phyloP scores from a whole-genome alignment of 805 yeast species.

The Nakazawaea holstii region DNA sequence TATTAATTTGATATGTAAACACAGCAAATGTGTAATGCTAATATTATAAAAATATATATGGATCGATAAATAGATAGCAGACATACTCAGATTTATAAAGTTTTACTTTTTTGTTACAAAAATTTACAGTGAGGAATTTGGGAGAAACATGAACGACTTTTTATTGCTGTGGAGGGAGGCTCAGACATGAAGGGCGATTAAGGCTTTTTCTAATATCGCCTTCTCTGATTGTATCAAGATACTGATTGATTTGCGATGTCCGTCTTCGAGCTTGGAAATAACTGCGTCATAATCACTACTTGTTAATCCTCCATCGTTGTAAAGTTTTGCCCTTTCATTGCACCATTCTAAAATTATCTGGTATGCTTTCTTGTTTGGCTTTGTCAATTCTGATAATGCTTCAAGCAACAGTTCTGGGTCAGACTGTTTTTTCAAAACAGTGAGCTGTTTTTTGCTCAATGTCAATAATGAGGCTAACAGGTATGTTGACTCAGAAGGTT shows the following conservation, averaged over 20 bases:
- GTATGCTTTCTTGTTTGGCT: constrained; percentile 12
- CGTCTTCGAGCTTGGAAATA: constrained; percentile 3
- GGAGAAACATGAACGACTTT: not conserved
- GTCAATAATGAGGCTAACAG: constrained; percentile 34
- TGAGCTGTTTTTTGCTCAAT: constrained; percentile 21
- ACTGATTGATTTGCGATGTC: constrained; percentile 1
- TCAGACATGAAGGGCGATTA: constrained; percentile 2
- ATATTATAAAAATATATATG: too few relatives aligned
- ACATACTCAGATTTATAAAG: too few relatives aligned
- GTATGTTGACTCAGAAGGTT: constrained; percentile 37
- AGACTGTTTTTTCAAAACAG: constrained; percentile 15
- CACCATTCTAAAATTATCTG: constrained; percentile 15
- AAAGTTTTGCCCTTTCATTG: constrained; percentile 12
- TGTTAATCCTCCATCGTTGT: constrained; percentile 11
- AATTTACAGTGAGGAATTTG: not conserved
- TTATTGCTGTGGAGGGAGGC: not conserved
- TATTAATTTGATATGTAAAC: not conserved
- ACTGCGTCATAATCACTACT: constrained; percentile 14
- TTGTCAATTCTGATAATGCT: constrained; percentile 7
- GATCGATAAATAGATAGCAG: too few relatives aligned
- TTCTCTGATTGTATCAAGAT: constrained; percentile 12
- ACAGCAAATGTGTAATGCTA: too few relatives aligned
- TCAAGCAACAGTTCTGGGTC: constrained; percentile 4
- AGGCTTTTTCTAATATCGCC: constrained; percentile 9
- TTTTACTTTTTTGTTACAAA: too few relatives aligned